Evolutionary conservation across 1,284 basidiomycete genomes (phyloP), one percentile per base, ranked within the genome.

Genomic region (Sporisorium scitamineum): DNA sequence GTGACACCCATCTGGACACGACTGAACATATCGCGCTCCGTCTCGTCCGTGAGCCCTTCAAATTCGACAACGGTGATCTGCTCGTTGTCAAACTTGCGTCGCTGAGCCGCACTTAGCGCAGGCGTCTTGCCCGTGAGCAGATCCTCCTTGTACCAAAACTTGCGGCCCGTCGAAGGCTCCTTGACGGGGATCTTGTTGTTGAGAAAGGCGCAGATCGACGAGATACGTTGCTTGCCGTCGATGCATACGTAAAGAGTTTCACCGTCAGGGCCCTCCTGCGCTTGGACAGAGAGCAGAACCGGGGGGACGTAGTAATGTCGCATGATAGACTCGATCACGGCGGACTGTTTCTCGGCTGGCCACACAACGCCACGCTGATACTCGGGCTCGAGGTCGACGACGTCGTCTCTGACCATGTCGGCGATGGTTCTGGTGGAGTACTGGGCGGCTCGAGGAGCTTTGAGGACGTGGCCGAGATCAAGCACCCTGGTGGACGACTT

Each of bases 311-410:
- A 80, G 58, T 76, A 80, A 27, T 80, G 73, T 2, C 71, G 57
- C 62, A 80, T 67, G 62, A 80, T 68, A 3, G 75, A 77, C 24
- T 80, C 78, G 59, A 80, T 80, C 6, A 80, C 47, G 20, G 79
- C 79, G 3, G 67, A 71, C 54, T 80, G 75, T 62, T 79, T 80
- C 0, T 63, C 58, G 10, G 55, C 45, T 0, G 67, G 18, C 79
- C 79, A 80, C 3, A 80, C 79, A 0, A 78, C 76, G 18, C 69
- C 76, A 31, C 79, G 75, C 58, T 80, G 79, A 34, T 79, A 80
- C 20, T 79, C 78, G 32, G 79, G 77, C 37, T 80, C 76, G 22
- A 80, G 64, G 37, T 80, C 79, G 42, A 80, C 48, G 22, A 64
- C 34, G 31, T 72, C 61, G 56, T 71, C 65, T 13, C 69, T 58